Percentiles rank a stretch among this genome's conserved stretches.
phyloP scores from a whole-genome alignment of 306 rosid genomes.

The Leucaena leucocephala region DNA sequence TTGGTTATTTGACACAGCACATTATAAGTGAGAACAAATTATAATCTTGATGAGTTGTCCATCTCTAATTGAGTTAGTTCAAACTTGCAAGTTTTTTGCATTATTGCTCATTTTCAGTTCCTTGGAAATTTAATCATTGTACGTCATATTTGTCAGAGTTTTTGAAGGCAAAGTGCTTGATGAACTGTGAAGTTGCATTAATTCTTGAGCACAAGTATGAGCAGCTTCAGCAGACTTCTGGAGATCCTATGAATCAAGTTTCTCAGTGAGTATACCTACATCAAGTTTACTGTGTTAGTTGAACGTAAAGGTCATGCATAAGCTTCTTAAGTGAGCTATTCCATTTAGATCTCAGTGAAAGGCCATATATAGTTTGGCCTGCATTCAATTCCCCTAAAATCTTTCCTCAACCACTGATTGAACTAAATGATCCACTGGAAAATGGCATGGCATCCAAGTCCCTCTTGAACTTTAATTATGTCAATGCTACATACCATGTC shows the following conservation, averaged over 20 bases:
- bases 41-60: neutral
- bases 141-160: slow-evolving; percentile 58
- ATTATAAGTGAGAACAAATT: neutral
- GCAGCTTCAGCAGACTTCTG: slow-evolving; percentile 94
- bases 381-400: slow-evolving; percentile 18
- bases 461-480: neutral
- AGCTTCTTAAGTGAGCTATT: slow-evolving; percentile 1
- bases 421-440: slow-evolving; percentile 4
- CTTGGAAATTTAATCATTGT: neutral
- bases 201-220: slow-evolving; percentile 96
- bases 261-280: slow-evolving; percentile 69
- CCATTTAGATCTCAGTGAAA: slow-evolving; percentile 3
- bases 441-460: neutral
- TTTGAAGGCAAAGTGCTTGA: slow-evolving; percentile 92
- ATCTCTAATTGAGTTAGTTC: neutral
- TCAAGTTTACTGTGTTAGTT: neutral
- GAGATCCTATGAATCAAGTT: slow-evolving; percentile 86
- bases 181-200: slow-evolving; percentile 95
- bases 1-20: neutral
- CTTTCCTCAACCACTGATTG: slow-evolving; percentile 21
- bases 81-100: neutral
- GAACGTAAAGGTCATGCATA: slow-evolving; percentile 5
- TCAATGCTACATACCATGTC: neutral
- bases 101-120: neutral
- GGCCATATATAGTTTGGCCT: neutral